Conservation (phyloP, 148 eudicot species). For the Heliamphora exappendiculata region DNA sequence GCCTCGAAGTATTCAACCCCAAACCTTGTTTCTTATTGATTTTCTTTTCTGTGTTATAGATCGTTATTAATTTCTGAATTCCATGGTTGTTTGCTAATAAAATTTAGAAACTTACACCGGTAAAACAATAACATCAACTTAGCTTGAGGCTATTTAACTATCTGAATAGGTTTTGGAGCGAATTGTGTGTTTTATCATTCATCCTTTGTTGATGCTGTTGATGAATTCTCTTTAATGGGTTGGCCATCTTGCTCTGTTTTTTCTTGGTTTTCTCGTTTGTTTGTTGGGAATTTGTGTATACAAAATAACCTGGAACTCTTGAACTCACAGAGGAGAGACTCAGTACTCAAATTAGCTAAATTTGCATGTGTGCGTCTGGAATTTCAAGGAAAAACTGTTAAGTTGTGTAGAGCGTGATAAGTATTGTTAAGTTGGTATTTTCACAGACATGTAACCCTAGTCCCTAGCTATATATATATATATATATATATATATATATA, state of each 20-base stretch:
- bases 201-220: background rate
- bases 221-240: background rate
- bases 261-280: background rate
- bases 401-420: too few relatives aligned
- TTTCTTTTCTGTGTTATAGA: background rate
- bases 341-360: background rate
- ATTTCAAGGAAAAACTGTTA: too few relatives aligned
- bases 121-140: background rate
- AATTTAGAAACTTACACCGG: too few relatives aligned
- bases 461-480: too few relatives aligned
- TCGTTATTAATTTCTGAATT: too few relatives aligned
- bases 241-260: background rate
- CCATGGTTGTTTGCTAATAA: slow-evolving; percentile 8
- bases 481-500: too few relatives aligned
- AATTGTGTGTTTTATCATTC: background rate
- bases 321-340: background rate
- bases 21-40: background rate
- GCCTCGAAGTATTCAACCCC: slow-evolving; percentile 44
- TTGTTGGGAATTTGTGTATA: background rate
- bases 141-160: background rate
- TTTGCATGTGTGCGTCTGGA: background rate
- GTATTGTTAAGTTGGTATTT: too few relatives aligned
- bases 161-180: background rate
- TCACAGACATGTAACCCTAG: too few relatives aligned
- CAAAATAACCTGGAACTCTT: too few relatives aligned